Evolutionary conservation across 805 yeast species (phyloP).

Genomic region (Ogataea corticis): DNA sequence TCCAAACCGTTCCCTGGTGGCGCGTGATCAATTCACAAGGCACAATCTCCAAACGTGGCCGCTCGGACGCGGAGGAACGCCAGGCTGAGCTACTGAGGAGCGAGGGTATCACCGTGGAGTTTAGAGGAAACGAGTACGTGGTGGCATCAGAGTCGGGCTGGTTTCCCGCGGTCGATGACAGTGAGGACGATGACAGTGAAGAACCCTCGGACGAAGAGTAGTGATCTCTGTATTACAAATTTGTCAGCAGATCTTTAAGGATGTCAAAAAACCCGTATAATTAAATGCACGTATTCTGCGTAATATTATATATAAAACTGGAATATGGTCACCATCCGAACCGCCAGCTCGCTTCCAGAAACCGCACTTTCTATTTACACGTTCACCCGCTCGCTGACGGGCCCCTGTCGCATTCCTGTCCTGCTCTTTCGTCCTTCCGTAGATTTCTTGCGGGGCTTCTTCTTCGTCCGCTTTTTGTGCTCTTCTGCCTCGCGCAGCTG

Average conservation of each 20-base stretch:
- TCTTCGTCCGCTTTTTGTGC: conserved; percentile 10
- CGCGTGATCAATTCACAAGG: conserved; percentile 69
- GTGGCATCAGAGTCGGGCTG: conserved; percentile 58
- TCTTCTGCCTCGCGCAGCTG: conserved; percentile 27
- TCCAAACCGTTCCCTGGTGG: conserved; percentile 73
- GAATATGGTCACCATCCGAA: no score
- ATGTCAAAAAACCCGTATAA: no score
- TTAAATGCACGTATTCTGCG: no score
- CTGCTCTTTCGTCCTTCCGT: not conserved
- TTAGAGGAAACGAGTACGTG: conserved; percentile 32
- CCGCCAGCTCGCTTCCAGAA: no score
- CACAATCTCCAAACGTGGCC: conserved; percentile 52
- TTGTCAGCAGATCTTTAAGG: no score
- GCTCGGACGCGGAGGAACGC: conserved; percentile 39
- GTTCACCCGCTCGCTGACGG: no score
- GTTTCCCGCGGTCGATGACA: conserved; percentile 52
- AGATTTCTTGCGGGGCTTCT: not conserved
- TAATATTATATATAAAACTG: no score
- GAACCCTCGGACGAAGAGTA: not conserved
- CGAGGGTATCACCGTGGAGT: conserved; percentile 49
- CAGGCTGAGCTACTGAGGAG: conserved; percentile 47
- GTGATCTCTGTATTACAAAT: no score
- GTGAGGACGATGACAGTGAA: not conserved
- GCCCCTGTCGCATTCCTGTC: not conserved
- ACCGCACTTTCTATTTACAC: no score